Evolutionary conservation across 345 rosid genomes (phyloP).

Genomic region (Boechera divaricarpa): DNA sequence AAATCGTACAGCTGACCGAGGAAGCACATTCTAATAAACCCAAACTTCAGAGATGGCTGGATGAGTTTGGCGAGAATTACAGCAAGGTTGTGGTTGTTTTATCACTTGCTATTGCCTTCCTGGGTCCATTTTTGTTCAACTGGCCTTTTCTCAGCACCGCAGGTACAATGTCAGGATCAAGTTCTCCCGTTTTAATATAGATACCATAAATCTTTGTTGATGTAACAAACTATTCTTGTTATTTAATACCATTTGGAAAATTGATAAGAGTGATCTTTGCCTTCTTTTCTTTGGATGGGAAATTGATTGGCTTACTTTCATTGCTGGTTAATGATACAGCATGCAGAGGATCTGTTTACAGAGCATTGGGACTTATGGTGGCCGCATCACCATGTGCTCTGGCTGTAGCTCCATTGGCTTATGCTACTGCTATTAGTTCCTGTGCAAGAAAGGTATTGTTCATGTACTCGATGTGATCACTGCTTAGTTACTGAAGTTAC

Average conservation of each 20-base stretch:
- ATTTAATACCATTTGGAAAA: not conserved
- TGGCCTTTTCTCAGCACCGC: slow-evolving; percentile 90
- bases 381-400: slow-evolving; percentile 98
- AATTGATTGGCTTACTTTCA: slow-evolving; percentile 11
- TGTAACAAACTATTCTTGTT: slow-evolving; percentile 25
- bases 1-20: slow-evolving; percentile 91
- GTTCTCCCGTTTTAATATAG: not conserved
- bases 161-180: slow-evolving; percentile 58
- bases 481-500: slow-evolving; percentile 8
- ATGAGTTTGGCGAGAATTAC: slow-evolving; percentile 92
- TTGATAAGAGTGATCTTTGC: not conserved
- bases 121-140: slow-evolving; percentile 90
- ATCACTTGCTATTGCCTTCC: slow-evolving; percentile 74
- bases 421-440: slow-evolving; percentile 94
- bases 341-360: slow-evolving; percentile 93
- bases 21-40: slow-evolving; percentile 92
- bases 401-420: slow-evolving; percentile 99
- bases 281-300: not conserved
- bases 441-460: slow-evolving; percentile 86
- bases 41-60: slow-evolving; percentile 95
- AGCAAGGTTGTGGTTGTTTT: slow-evolving; percentile 89
- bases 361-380: slow-evolving; percentile 96
- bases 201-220: not conserved
- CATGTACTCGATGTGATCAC: slow-evolving; percentile 2
- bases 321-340: slow-evolving; percentile 50